These are phyloP conservation scores for Eutypella sp. DNA, from an alignment of 2,329 filamentous ascomycete genomes.

Conservation along the genomic window DNA sequence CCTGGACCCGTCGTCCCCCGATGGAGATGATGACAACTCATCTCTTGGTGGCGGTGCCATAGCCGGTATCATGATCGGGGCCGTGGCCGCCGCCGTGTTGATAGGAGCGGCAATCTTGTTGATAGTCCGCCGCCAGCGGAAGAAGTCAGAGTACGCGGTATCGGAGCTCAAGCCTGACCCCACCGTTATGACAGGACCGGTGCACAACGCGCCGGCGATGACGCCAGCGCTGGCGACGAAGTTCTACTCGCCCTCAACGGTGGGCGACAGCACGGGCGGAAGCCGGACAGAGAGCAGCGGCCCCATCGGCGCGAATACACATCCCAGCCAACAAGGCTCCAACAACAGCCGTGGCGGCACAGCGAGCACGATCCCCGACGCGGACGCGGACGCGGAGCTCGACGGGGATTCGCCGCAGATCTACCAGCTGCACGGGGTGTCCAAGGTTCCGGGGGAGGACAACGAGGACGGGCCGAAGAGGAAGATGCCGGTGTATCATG, in stretches of 20 bases:
- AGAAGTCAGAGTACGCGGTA: constrained; percentile 12
- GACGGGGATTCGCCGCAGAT: constrained; percentile 13
- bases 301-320: too few relatives aligned
- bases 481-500: constrained; percentile 21
- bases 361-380: not conserved
- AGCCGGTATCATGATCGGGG: constrained; percentile 20
- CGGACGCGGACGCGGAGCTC: constrained; percentile 12
- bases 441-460: constrained; percentile 2
- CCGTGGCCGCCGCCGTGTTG: constrained; percentile 7
- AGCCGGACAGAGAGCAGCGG: constrained; percentile 2
- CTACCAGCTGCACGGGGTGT: constrained; percentile 11
- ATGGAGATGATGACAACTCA: not conserved
- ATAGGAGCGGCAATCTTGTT: constrained; percentile 6
- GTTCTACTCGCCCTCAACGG: constrained; percentile 16
- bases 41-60: constrained; percentile 16
- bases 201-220: constrained; percentile 26
- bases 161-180: constrained; percentile 18
- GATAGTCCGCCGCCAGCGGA: constrained; percentile 15
- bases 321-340: too few relatives aligned
- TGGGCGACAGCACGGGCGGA: constrained; percentile 12
- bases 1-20: constrained; percentile 1
- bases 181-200: constrained; percentile 23
- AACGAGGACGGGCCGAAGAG: too few relatives aligned
- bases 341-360: constrained; percentile 3
- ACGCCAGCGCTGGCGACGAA: constrained; percentile 12